Evolutionary conservation across 345 rosid genomes (phyloP), one percentile per base, ranked within the genome.

Genomic region (Acer saccharum): DNA sequence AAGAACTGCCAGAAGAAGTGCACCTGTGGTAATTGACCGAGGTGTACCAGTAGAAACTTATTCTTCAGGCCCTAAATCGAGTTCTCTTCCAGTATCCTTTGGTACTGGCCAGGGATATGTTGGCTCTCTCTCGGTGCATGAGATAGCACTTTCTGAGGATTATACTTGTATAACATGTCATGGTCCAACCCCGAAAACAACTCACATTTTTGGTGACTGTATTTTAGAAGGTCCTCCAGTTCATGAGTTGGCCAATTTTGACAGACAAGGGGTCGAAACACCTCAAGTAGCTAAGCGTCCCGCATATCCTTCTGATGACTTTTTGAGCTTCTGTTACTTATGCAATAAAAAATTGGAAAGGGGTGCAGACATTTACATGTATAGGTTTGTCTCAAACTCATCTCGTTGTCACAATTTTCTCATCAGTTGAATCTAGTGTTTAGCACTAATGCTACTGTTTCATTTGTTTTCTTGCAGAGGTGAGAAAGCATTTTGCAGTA

Each of bases 101-200:
- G 77, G 80, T 65, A 68, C 84, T 69, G 64, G 77, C 71, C 77
- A 66, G 55, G 82, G 66, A 43, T 23, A 23, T 48, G 75, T 74
- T 57, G 77, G 83, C 21, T 80, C 92, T 57, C 87, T 90, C 81
- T 78, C 91, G 27, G 84, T 80, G 14, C 80, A 65, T 65, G 91
- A 89, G 65, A 84, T 90, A 80, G 92, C 86, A 48, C 89, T 81
- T 50, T 90, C 94, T 27, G 94, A 90, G 92, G 94, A 90, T 43
- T 90, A 90, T 73, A 90, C 94, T 0, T 90, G 94, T 78, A 87
- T 90, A 72, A 90, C 80, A 77, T 89, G 91, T 69, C 88, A 90
- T 57, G 94, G 94, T 13, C 92, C 92, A 57, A 87, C 87, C 81
- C 89, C 90, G 0, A 91, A 81, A 79, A 88, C 87, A 76, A 91